Evolutionary conservation across 2,329 filamentous ascomycete genomes (phyloP).

Genomic region (Neonectria faginata): DNA sequence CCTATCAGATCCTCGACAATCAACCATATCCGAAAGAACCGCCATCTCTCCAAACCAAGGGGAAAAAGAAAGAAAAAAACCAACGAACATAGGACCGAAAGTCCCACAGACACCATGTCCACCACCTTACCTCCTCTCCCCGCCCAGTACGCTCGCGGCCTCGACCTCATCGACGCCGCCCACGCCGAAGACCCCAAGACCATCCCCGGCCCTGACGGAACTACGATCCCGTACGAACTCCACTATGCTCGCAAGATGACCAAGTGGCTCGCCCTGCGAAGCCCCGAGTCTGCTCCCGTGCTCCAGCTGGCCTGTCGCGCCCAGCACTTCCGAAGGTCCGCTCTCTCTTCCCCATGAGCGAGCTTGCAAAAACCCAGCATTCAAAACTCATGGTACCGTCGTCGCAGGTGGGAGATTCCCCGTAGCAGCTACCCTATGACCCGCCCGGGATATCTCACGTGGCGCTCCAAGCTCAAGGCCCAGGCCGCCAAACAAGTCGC

Average conservation of each 20-base stretch:
- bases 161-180: slow-evolving; percentile 78
- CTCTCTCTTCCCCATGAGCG: background rate
- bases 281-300: slow-evolving; percentile 71
- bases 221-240: slow-evolving; percentile 77
- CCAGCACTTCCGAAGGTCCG: slow-evolving; percentile 80
- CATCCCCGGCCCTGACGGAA: slow-evolving; percentile 57
- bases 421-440: slow-evolving; percentile 79
- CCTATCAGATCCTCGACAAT: background rate
- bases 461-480: slow-evolving; percentile 79
- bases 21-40: background rate
- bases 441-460: slow-evolving; percentile 80
- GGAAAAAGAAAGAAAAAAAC: too few species aligned
- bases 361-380: background rate
- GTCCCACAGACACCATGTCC: slow-evolving; percentile 29
- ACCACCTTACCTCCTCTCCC: slow-evolving; percentile 49
- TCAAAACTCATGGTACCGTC: slow-evolving; percentile 7
- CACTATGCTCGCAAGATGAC: slow-evolving; percentile 87
- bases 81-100: background rate
- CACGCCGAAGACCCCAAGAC: slow-evolving; percentile 53
- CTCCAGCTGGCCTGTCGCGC: slow-evolving; percentile 83
- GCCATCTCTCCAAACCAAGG: background rate
- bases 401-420: slow-evolving; percentile 78
- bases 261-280: slow-evolving; percentile 72
- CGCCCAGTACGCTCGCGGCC: slow-evolving; percentile 61
- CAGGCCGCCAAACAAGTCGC: slow-evolving; percentile 69